Conservation (phyloP, 208 protist genomes). For the Leishmania martiniquensis region DNA sequence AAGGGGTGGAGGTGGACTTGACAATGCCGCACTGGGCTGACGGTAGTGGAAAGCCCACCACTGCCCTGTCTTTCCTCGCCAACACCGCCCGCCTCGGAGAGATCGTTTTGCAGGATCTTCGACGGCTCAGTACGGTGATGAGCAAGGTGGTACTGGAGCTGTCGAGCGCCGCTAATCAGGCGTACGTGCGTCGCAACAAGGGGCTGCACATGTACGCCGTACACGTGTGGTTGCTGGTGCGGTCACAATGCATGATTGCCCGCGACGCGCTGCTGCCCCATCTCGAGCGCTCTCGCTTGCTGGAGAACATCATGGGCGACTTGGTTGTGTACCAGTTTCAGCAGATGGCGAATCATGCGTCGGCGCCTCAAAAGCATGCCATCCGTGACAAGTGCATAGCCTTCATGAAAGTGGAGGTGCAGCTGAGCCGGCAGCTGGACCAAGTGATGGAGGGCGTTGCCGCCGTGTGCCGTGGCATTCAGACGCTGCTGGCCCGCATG, state of each 20-base stretch:
- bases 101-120: conserved; percentile 28
- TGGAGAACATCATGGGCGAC: conserved; percentile 50
- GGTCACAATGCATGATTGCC: conserved; percentile 28
- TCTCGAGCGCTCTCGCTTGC: conserved; percentile 31
- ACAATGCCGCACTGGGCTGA: conserved; percentile 30
- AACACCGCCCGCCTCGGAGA: conserved; percentile 37
- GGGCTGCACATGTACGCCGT: conserved; percentile 44
- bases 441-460: conserved; percentile 37
- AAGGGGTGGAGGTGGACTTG: conserved; percentile 18
- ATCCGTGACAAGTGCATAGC: conserved; percentile 24
- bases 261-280: conserved; percentile 37
- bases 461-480: conserved; percentile 25
- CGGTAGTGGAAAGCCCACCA: conserved; percentile 20
- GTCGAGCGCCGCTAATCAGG: conserved; percentile 37
- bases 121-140: conserved; percentile 20
- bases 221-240: conserved; percentile 31
- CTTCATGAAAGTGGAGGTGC: conserved; percentile 43
- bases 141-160: conserved; percentile 40
- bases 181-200: conserved; percentile 41
- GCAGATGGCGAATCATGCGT: conserved; percentile 36
- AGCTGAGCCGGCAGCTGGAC: conserved; percentile 37
- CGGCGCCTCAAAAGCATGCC: conserved; percentile 31
- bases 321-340: conserved; percentile 43
- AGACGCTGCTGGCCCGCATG: conserved; percentile 22
- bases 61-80: conserved; percentile 42